phyloP scores from a whole-genome alignment of 306 rosid genomes.

The Morella rubra region DNA sequence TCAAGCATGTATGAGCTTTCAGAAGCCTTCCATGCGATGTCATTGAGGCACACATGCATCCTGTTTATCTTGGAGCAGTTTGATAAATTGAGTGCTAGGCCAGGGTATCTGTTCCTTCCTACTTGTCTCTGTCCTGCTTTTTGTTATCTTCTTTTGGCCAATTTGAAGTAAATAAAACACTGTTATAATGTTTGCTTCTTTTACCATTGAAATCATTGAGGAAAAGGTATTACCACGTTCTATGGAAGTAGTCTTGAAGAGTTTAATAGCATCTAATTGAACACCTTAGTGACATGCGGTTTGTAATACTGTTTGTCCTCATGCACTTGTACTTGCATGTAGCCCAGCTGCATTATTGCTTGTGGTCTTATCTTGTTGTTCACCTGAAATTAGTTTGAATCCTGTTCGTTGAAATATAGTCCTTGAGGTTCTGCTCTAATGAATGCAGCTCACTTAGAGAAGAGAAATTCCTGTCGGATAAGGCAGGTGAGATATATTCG shows the following conservation, averaged over 20 bases:
- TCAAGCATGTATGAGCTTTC: constrained; percentile 96
- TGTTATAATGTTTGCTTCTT: background rate
- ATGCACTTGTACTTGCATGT: background rate
- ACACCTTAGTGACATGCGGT: no score
- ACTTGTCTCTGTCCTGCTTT: background rate
- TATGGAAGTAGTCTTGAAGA: background rate
- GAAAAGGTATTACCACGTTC: background rate
- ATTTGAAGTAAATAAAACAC: background rate
- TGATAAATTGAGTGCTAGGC: constrained; percentile 77
- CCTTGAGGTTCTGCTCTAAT: background rate
- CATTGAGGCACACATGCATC: constrained; percentile 93
- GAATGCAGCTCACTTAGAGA: background rate
- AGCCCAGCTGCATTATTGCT: background rate
- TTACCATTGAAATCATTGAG: background rate
- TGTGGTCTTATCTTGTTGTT: background rate
- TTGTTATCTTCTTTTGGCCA: background rate
- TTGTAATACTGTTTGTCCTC: background rate
- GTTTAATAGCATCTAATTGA: background rate
- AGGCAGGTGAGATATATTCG: background rate
- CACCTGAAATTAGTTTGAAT: no score
- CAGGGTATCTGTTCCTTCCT: constrained; percentile 67
- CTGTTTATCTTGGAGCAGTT: constrained; percentile 86
- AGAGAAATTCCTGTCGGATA: background rate
- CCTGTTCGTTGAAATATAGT: background rate
- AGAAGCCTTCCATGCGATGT: constrained; percentile 88